Base-by-base conservation (phyloP, 257 asterid species). In the Solanum habrochaites region DNA sequence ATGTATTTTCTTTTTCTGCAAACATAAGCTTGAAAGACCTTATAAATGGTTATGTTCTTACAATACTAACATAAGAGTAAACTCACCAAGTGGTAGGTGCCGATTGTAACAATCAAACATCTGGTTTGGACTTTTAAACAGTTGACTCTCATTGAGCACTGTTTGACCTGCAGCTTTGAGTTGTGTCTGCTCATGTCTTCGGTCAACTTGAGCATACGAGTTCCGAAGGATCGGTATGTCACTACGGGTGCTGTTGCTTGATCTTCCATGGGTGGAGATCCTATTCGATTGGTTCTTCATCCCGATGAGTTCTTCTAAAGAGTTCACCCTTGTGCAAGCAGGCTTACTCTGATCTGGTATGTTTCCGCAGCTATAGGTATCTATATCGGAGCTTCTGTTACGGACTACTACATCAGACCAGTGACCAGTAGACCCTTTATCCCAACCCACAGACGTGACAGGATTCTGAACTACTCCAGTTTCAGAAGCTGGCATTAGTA, bases 51-150 rank as follows among this genome's bases (percentile, higher is more conserved):
- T 60, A 64, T 70, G 32, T n/a, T 84, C 31, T 15, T 86, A 75
- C 29, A 74, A 31, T 37, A 69, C 25, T 25, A 58, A 69, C 71
- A 42, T 39, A 58, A 71, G 21, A 56, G 45, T 37, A 52, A 31
- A 90, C 98, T 93, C 87, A 96, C 98, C 88, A 40, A 77, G 90
- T 80, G 90, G 87, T 73, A 45, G 85, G 77, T 88, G 89, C 72
- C 56, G 89, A 91, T 81, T 88, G 93, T 90, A 86, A 86, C 88
- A 82, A 83, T 89, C 85, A 84, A 29, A 78, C 8, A 86, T 89
- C 40, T 86, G 82, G 69, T 83, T 49, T 89, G 88, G 58, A 60
- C 77, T 31, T 15, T 3, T 89, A 71, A 86, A 86, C 77, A 66
- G 29, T 45, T 67, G 90, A 82, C 69, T 82, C 88, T 81, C 92